phyloP scores from a whole-genome alignment of 2,329 filamentous ascomycete genomes.

The Penicillium thymicola region DNA sequence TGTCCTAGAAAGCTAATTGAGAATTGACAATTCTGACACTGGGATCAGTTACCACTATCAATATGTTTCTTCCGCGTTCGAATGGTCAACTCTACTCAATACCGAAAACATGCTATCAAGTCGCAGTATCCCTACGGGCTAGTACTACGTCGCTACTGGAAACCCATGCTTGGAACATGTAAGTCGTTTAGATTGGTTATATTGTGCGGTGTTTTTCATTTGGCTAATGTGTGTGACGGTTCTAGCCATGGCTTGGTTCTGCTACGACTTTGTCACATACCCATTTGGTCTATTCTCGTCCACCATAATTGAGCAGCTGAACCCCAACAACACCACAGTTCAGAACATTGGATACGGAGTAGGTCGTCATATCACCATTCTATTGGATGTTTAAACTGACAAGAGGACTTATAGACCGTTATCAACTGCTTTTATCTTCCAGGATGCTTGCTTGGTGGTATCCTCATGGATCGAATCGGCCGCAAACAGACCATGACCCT shows the following conservation, averaged over 20 bases:
- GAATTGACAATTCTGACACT: background rate
- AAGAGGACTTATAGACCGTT: constrained; percentile 37
- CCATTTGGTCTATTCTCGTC: constrained; percentile 56
- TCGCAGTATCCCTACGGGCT: constrained; percentile 49
- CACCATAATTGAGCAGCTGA: constrained; percentile 49
- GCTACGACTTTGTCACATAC: constrained; percentile 55
- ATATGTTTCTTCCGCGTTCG: constrained; percentile 54
- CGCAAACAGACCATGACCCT: constrained; percentile 51
- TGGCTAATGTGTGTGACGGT: background rate
- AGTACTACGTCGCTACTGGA: constrained; percentile 49
- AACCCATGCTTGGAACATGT: constrained; percentile 48
- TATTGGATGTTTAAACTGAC: background rate
- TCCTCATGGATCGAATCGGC: constrained; percentile 50
- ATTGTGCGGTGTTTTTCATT: background rate
- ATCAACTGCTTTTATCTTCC: constrained; percentile 54
- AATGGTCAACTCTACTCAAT: constrained; percentile 52
- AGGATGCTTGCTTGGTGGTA: constrained; percentile 48
- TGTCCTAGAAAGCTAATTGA: too few relatives aligned
- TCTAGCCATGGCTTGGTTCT: constrained; percentile 48
- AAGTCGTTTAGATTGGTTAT: background rate
- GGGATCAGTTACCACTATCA: constrained; percentile 42
- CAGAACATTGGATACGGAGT: constrained; percentile 28
- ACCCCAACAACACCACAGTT: constrained; percentile 42
- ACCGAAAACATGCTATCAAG: constrained; percentile 47
- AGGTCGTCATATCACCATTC: background rate